These are phyloP conservation scores for Stachybotrys echinatus DNA, from an alignment of 2,329 filamentous ascomycete species.

Conservation along the genomic window DNA sequence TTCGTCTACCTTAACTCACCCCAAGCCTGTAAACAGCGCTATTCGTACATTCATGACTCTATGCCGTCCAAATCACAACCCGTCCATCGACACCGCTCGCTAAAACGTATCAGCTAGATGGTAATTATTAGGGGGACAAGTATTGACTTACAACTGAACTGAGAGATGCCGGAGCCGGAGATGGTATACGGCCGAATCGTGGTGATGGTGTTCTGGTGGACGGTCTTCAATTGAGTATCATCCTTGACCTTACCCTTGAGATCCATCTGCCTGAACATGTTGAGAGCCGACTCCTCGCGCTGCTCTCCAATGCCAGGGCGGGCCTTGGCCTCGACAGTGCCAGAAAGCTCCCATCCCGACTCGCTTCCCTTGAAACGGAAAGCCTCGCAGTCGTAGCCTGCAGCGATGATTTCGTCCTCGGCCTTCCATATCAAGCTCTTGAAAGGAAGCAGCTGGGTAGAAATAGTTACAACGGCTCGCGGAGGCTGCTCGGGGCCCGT, in stretches of 20 bases:
- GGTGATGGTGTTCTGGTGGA: slow-evolving; percentile 94
- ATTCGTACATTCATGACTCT: slow-evolving; percentile 18
- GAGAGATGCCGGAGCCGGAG: slow-evolving; percentile 57
- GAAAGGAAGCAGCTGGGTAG: slow-evolving; percentile 86
- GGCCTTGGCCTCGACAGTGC: slow-evolving; percentile 70
- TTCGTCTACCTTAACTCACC: background rate
- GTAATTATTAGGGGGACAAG: background rate
- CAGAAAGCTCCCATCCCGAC: slow-evolving; percentile 76
- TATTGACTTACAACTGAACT: slow-evolving; percentile 76
- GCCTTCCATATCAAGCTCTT: slow-evolving; percentile 88
- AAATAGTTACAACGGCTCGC: slow-evolving; percentile 81
- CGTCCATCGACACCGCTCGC: slow-evolving; percentile 80
- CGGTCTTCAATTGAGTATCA: slow-evolving; percentile 89
- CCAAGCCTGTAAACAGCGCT: background rate
- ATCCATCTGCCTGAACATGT: slow-evolving; percentile 99
- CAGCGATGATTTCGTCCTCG: slow-evolving; percentile 90
- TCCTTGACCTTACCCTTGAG: slow-evolving; percentile 88
- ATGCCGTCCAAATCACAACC: slow-evolving; percentile 72
- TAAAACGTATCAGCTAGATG: slow-evolving; percentile 22
- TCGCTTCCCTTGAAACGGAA: slow-evolving; percentile 81
- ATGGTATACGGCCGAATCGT: slow-evolving; percentile 74
- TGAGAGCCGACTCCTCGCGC: slow-evolving; percentile 86
- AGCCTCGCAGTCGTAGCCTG: slow-evolving; percentile 85
- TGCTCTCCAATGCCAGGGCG: slow-evolving; percentile 54
- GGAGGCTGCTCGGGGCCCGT: slow-evolving; percentile 86